Conservation (phyloP, 73 alveolate genomes). For the Tetrahymena malaccensis region DNA sequence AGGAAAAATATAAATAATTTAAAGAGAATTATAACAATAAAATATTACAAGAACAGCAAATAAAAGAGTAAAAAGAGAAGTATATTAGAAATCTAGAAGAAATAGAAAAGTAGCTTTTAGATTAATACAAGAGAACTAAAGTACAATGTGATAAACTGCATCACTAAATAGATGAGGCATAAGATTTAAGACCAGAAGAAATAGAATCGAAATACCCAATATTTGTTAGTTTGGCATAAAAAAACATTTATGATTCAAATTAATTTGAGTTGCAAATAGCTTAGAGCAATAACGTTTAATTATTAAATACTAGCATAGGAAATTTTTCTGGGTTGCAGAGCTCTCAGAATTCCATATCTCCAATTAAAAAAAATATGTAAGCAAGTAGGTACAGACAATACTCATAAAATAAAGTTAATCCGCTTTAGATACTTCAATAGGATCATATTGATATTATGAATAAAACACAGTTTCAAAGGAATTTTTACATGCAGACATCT, state of each 20-base stretch:
- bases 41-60: background rate
- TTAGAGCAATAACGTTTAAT: background rate
- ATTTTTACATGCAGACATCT: background rate
- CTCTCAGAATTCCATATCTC: background rate
- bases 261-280: background rate
- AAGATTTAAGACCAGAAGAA: background rate
- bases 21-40: background rate
- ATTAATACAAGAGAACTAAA: background rate
- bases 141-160: background rate
- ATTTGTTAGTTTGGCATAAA: background rate
- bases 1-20: background rate
- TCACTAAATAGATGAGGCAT: background rate
- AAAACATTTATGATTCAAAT: background rate
- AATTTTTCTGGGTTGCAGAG: background rate
- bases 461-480: background rate
- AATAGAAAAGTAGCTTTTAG: background rate
- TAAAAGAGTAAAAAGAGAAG: background rate
- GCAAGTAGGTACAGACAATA: background rate
- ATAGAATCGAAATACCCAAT: background rate
- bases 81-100: background rate
- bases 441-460: background rate
- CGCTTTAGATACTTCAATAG: background rate
- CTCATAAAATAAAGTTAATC: background rate
- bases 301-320: background rate
- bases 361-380: background rate